Base-by-base conservation (phyloP, 352 stramenopile species). In the Blastocystis sp. region DNA sequence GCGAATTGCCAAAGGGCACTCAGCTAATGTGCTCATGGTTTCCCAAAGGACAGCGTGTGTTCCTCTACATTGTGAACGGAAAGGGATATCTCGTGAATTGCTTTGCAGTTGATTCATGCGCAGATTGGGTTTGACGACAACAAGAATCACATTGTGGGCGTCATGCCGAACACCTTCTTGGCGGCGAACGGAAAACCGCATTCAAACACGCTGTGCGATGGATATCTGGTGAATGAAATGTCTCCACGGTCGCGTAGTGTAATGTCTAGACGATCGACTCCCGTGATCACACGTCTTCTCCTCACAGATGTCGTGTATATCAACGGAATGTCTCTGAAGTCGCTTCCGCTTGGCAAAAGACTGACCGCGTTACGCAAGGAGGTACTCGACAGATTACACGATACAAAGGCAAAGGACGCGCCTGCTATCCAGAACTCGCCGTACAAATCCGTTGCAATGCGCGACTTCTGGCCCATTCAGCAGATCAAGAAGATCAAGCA, bases 251-350 rank as follows among this genome's bases (percentile, higher is more conserved):
- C n/a, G 24, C 19, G 16, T 41, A 50, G 10, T 50, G 2, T 24
- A 6, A 65, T 10, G 60, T 24, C 9, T 50, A 74, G 63, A 9
- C 39, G 45, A 41, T 12, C 37, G 19, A 74, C 31, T 12, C 74
- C 74, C 21, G 37, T 55, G 4, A 1, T 85, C 6, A 33, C 31
- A 12, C 74, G 74, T 26, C 51, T 85, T 2, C 29, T 85, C 16
- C 61, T 85, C 31, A 33, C 55, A 12, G 74, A 85, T 41, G 74
- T 85, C 2, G 26, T 85, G 59, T 70, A 66, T 31, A 85, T 85
- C 37, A 85, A 85, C 31, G 74, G 74, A n/a, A 85, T 85, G 74
- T 85, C 74, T 13, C 74, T 85, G 12, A 67, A 69, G 29, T 39
- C 55, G 4, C 74, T 85, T 6, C 74, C 74, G 31, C 70, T 59